Conservation (phyloP, 225 moss, liverwort and hornwort genomes). For the Marchantia polymorpha region DNA sequence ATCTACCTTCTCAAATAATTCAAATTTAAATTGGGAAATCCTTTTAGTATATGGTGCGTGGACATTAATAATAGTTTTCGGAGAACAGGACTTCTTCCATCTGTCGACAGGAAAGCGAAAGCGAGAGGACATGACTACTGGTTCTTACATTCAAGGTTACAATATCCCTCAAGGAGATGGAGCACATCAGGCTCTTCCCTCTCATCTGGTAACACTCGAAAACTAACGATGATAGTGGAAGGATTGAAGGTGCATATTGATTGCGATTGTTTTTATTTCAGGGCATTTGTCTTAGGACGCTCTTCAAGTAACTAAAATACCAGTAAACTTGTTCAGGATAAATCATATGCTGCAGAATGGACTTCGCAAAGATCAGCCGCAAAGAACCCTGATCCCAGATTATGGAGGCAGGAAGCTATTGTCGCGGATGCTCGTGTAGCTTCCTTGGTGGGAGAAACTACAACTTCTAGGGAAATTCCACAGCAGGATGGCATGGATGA, state of each 20-base stretch:
- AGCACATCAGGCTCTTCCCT: slow-evolving; percentile 46
- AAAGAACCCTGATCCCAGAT: slow-evolving; percentile 38
- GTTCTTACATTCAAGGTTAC: slow-evolving; percentile 40
- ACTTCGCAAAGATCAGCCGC: slow-evolving; percentile 44
- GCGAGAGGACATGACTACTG: slow-evolving; percentile 63
- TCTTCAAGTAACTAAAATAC: not conserved
- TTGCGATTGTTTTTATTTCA: not conserved
- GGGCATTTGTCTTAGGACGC: not conserved
- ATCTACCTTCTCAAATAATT: no score
- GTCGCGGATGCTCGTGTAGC: slow-evolving; percentile 49
- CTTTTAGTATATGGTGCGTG: no score
- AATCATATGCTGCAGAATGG: slow-evolving; percentile 37
- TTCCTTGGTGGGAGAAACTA: slow-evolving; percentile 36
- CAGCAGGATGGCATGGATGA: slow-evolving; percentile 91
- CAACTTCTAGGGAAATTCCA: slow-evolving; percentile 43
- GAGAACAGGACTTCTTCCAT: slow-evolving; percentile 75
- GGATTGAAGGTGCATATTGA: not conserved
- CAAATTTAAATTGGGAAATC: no score
- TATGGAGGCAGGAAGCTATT: slow-evolving; percentile 47
- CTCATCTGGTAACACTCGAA: slow-evolving; percentile 37
- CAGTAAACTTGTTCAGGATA: slow-evolving; percentile 33
- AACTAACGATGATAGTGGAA: not conserved
- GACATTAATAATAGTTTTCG: not conserved
- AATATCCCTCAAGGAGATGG: slow-evolving; percentile 80
- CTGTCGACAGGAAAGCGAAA: slow-evolving; percentile 87